phyloP scores from a whole-genome alignment of 148 eudicot genomes.

The Nepenthes mirabilis region DNA sequence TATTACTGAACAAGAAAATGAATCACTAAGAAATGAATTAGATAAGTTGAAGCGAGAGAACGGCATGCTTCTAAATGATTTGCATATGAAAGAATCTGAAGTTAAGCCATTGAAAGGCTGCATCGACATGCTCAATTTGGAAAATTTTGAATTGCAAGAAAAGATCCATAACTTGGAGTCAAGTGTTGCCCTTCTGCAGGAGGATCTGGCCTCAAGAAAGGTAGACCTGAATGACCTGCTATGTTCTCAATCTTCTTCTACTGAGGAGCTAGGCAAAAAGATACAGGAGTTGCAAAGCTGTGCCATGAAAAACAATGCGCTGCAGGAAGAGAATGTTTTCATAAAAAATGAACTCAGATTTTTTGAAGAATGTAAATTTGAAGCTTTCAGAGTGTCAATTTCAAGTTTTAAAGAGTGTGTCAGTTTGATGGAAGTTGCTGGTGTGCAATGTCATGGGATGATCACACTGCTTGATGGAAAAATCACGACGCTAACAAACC shows the following conservation, averaged over 20 bases:
- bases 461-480: constrained; percentile 20
- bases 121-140: constrained; percentile 5
- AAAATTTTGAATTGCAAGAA: constrained; percentile 26
- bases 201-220: constrained; percentile 21
- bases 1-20: constrained; percentile 30
- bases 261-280: constrained; percentile 22
- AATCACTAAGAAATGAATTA: constrained; percentile 17
- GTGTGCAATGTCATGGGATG: constrained; percentile 22
- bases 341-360: constrained; percentile 30
- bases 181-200: constrained; percentile 18
- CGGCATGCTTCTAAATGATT: constrained; percentile 14
- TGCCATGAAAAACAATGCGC: constrained; percentile 10
- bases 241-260: constrained; percentile 17
- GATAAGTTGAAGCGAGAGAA: constrained; percentile 20
- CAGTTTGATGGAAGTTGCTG: constrained; percentile 19
- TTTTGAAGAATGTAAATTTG: constrained; percentile 13
- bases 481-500: constrained; percentile 16
- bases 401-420: constrained; percentile 15
- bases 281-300: constrained; percentile 28
- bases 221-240: constrained; percentile 17
- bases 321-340: constrained; percentile 30
- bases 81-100: constrained; percentile 34
- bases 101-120: constrained; percentile 13
- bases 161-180: constrained; percentile 20
- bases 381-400: constrained; percentile 15